Conservation (phyloP, 2,329 filamentous ascomycete genomes). For the Dactylellina parvicollis region DNA sequence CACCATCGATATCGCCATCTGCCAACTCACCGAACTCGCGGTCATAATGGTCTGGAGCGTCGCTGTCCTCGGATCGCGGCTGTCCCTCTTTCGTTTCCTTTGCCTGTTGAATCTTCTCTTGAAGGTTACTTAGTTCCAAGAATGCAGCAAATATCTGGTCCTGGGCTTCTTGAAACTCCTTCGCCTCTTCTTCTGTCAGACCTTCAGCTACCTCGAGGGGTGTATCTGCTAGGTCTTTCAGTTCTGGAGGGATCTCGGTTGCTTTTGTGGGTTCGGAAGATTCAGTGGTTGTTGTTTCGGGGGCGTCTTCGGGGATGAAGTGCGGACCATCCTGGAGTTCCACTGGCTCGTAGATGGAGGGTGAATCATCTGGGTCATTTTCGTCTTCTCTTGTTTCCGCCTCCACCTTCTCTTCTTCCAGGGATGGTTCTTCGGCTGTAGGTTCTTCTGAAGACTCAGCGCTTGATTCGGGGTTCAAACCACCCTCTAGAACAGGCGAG, state of each 20-base stretch:
- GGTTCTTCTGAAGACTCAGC: slow-evolving; percentile 9
- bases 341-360: slow-evolving; percentile 18
- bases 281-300: background rate
- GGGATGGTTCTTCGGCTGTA: background rate
- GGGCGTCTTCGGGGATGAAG: slow-evolving; percentile 33
- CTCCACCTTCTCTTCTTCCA: slow-evolving; percentile 26
- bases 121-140: slow-evolving; percentile 30
- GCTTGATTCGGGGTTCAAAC: background rate
- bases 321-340: slow-evolving; percentile 49
- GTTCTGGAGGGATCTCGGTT: slow-evolving; percentile 6
- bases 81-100: background rate
- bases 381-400: slow-evolving; percentile 26
- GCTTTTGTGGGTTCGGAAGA: background rate
- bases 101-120: slow-evolving; percentile 44
- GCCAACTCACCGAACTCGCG: slow-evolving; percentile 21
- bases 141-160: slow-evolving; percentile 52
- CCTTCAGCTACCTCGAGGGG: slow-evolving; percentile 46
- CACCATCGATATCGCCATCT: slow-evolving; percentile 22
- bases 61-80: background rate
- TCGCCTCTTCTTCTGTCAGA: slow-evolving; percentile 45
- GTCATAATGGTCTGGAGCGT: background rate
- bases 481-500: background rate
- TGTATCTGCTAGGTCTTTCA: slow-evolving; percentile 12
- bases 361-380: slow-evolving; percentile 10
- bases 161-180: slow-evolving; percentile 49